These are phyloP conservation scores for Aspergillus saccharolyticus DNA, from an alignment of 495 filamentous ascomycete genomes.

Conservation along the genomic window DNA sequence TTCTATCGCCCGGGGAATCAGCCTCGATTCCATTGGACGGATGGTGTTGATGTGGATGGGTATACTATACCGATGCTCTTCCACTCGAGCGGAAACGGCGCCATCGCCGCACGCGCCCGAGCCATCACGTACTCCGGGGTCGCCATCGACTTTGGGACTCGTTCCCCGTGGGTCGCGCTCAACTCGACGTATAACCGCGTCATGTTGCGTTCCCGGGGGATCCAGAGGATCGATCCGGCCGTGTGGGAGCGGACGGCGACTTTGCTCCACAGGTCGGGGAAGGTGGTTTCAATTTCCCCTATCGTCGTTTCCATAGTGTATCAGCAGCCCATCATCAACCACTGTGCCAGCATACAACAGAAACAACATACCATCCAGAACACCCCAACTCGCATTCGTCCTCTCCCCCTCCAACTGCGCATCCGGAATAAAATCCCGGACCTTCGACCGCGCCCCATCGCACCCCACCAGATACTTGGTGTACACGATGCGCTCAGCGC, in stretches of 20 bases:
- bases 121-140: slow-evolving; percentile 65
- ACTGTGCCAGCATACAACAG: no score
- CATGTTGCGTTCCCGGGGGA: slow-evolving; percentile 70
- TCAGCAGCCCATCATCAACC: background rate
- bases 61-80: slow-evolving; percentile 42
- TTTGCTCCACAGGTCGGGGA: slow-evolving; percentile 74
- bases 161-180: slow-evolving; percentile 59
- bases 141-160: slow-evolving; percentile 54
- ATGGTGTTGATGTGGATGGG: slow-evolving; percentile 4
- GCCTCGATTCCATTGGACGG: no score
- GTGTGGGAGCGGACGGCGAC: slow-evolving; percentile 59
- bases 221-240: slow-evolving; percentile 69
- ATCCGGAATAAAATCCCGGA: slow-evolving; percentile 38
- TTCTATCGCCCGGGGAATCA: slow-evolving; percentile 30
- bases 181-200: slow-evolving; percentile 74
- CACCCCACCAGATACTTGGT: slow-evolving; percentile 31
- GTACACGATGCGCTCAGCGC: slow-evolving; percentile 11
- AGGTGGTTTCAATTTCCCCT: slow-evolving; percentile 65
- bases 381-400: slow-evolving; percentile 67
- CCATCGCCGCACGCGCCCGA: slow-evolving; percentile 59
- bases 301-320: no score
- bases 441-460: slow-evolving; percentile 30
- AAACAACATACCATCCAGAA: slow-evolving; percentile 63
- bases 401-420: slow-evolving; percentile 58
- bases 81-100: slow-evolving; percentile 66